Conservation (phyloP, 1,284 basidiomycete species). For the Cutaneotrichosporon sp. region DNA sequence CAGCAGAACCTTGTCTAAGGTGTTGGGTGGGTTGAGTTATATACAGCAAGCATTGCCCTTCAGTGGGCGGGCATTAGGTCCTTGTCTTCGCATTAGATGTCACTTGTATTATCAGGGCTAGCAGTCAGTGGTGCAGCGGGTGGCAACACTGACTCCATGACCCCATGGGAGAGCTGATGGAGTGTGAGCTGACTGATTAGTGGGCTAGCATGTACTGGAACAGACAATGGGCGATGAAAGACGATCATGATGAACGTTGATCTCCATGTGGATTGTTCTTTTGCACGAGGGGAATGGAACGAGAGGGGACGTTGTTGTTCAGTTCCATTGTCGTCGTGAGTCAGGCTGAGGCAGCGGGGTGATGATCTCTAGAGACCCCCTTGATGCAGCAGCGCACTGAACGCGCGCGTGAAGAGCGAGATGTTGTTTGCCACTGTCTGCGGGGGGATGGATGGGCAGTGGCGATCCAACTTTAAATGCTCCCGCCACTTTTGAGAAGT, state of each 20-base stretch:
- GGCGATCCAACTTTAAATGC: too few species aligned
- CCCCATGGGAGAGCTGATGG: neutral
- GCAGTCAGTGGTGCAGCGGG: neutral
- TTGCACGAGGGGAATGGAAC: too few species aligned
- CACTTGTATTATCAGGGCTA: slow-evolving; percentile 10
- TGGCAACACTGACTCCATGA: neutral
- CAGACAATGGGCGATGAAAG: neutral
- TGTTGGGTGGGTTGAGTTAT: neutral
- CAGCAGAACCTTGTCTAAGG: slow-evolving; percentile 9
- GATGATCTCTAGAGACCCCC: too few species aligned
- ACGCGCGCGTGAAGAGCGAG: too few species aligned
- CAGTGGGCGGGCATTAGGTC: slow-evolving; percentile 1
- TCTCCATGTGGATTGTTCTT: neutral
- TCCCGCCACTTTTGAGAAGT: neutral
- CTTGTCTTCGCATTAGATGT: slow-evolving; percentile 5
- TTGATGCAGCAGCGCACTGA: too few species aligned
- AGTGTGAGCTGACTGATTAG: neutral
- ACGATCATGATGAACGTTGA: too few species aligned
- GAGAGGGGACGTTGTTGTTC: too few species aligned
- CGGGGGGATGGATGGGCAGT: too few species aligned
- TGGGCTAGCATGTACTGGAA: neutral
- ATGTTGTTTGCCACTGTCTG: too few species aligned
- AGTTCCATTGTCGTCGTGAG: too few species aligned
- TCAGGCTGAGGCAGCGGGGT: too few species aligned
- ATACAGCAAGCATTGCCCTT: slow-evolving; percentile 1